These are phyloP conservation scores for Penicillium thymicola DNA, from an alignment of 2,329 filamentous ascomycete genomes.

Conservation along the genomic window DNA sequence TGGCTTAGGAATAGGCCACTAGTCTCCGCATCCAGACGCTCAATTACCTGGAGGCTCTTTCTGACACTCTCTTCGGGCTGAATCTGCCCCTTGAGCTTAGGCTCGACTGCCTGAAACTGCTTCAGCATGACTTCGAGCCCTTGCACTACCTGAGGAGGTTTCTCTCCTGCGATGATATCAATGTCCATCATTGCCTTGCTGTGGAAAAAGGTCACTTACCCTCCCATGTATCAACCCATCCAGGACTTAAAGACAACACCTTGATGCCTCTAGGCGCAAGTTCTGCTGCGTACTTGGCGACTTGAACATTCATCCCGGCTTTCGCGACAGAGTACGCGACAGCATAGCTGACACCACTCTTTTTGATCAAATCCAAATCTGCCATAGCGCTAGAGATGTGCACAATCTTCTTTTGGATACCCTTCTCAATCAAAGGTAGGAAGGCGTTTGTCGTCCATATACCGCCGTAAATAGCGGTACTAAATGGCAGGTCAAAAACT, in stretches of 20 bases:
- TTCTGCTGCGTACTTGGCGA: background rate
- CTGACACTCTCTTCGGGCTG: background rate
- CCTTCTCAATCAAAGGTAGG: background rate
- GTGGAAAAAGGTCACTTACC: background rate
- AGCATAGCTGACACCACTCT: background rate
- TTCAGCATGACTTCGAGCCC: background rate
- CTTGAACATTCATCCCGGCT: background rate
- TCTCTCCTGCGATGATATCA: background rate
- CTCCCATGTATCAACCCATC: background rate
- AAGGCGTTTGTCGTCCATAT: background rate
- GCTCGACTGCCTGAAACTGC: background rate
- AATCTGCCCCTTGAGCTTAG: background rate
- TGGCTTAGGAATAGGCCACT: background rate
- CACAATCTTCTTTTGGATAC: background rate
- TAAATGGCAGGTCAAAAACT: background rate
- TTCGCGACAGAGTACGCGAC: background rate
- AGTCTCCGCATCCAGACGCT: background rate
- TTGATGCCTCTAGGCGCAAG: background rate
- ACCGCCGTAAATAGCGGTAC: background rate
- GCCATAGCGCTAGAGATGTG: background rate
- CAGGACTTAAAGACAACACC: background rate
- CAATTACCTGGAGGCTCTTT: background rate
- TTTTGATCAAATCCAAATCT: background rate
- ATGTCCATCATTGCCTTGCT: background rate
- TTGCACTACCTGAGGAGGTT: background rate